Base-by-base conservation (phyloP, 2,329 filamentous ascomycete genomes). In the Arthrinium phaeospermum region DNA sequence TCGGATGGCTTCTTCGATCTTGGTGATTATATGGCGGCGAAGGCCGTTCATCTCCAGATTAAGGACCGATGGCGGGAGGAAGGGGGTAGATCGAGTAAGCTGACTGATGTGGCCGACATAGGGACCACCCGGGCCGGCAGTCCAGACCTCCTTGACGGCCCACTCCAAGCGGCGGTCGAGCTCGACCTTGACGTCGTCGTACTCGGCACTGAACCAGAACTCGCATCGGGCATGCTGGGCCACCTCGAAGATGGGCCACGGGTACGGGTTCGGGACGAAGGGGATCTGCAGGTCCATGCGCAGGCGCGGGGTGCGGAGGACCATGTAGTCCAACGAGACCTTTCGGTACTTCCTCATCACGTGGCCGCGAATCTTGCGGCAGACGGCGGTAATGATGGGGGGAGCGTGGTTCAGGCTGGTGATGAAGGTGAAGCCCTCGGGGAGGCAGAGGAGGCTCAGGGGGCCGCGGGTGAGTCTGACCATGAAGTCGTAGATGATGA, bases 381-480 rank as follows among this genome's bases (percentile, higher is more conserved):
- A 37, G 53, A 61, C 27, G 34, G 30, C 3, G 14, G 53, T 19
- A 16, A 61, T 34, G 16, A 7, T 22, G 7, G 53, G 53, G 14
- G 34, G 12, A 30, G 14, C 19, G 8, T 37, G 16, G 14, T 61
- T 30, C 0, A 90, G 78, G 0, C 87, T 88, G 0, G 75, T 82
- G 0, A 83, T 82, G 4, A 83, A 85, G 67, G 83, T 82, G 74
- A 89, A 87, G 77, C 89, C 86, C 74, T 89, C 89, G 79, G 89
- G 81, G 79, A 89, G 89, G 67, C 87, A 84, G 10, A 86, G 81
- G 70, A 86, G 89, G 27, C 80, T 81, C 46, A 78, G 77, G 16
- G 80, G 80, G 61, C 80, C 79, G 49, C 74, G 75, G 16, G 83
- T 83, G 1, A 87, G 78, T 0, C 83, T 80, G 3, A 89, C 81